Conservation (phyloP, 208 protist species). For the Leishmania major region DNA sequence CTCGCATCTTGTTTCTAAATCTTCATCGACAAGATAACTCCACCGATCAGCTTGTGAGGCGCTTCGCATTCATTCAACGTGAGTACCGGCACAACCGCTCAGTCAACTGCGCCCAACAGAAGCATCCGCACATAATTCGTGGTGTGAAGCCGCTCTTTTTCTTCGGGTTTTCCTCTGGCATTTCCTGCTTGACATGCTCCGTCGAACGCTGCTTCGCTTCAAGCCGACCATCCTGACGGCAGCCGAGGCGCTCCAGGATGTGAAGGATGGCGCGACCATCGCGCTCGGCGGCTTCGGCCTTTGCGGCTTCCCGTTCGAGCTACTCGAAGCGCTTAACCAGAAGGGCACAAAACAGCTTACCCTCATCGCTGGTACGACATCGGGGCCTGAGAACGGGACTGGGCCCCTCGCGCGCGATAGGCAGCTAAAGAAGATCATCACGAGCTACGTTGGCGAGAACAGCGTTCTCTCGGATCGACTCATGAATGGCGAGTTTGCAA, state of each 20-base stretch:
- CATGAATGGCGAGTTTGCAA: slow-evolving; percentile 88
- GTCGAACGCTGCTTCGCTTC: slow-evolving; percentile 12
- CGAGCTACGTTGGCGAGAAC: slow-evolving; percentile 95
- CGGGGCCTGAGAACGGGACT: slow-evolving; percentile 86
- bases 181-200: slow-evolving; percentile 24
- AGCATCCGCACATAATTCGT: neutral
- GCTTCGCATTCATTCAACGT: neutral
- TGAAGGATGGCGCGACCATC: slow-evolving; percentile 46
- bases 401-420: slow-evolving; percentile 88
- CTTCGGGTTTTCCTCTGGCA: neutral
- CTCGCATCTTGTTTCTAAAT: neutral
- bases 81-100: neutral
- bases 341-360: slow-evolving; percentile 76
- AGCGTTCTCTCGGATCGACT: slow-evolving; percentile 84
- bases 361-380: slow-evolving; percentile 86
- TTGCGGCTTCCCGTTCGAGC: slow-evolving; percentile 89
- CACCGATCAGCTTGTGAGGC: neutral
- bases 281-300: slow-evolving; percentile 93
- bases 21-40: neutral
- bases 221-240: slow-evolving; percentile 30
- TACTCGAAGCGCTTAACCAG: slow-evolving; percentile 75
- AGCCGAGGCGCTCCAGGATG: slow-evolving; percentile 55
- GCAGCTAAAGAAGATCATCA: slow-evolving; percentile 73
- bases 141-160: neutral
- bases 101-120: neutral